Evolutionary conservation across 441 rosid species (phyloP), one percentile per base, ranked within the genome.

Genomic region (Populus hybrid): DNA sequence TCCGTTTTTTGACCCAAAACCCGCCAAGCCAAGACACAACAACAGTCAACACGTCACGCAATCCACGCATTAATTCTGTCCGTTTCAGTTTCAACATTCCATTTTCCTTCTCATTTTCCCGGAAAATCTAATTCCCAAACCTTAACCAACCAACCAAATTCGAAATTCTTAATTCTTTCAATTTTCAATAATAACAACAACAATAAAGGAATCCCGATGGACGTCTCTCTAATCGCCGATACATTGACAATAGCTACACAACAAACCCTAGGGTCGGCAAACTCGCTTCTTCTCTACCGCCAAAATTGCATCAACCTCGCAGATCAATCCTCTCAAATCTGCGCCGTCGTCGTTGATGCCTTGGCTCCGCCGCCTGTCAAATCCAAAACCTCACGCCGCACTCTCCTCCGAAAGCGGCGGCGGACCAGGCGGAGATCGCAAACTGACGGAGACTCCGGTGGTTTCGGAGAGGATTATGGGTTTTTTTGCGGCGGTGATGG

Each of bases 281-380:
- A 89, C 70, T 85, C 84, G 78, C 66, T 86, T 6, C 82, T 86
- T 5, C 82, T 89, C 16, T 81, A 78, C 14, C 86, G 88, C 9
- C 81, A 59, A 9, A 84, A 83, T 71, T 81, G 76, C 32, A 69
- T 72, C 38, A 70, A 66, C 71, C 72, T 70, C 70, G 69, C 79
- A 66, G 88, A 87, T 83, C 84, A 70, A 28, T 73, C 76, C 35
- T 73, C 83, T 12, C 89, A 88, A 20, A 65, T 84, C 26, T 84
- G 87, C 64, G 80, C 92, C 67, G 79, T 78, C 57, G 70, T 85
- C 14, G 76, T 86, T 6, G 90, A 90, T 67, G 86, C 88, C n/a
- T 3, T 90, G 11, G 91, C 90, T 16, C 88, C 92, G 50, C 90
- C 93, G 0, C 84, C 90, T 1, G 90, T 88, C 18, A 92, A 84